Evolutionary conservation across 495 filamentous ascomycete species (phyloP).

Genomic region (Xylaria curta): DNA sequence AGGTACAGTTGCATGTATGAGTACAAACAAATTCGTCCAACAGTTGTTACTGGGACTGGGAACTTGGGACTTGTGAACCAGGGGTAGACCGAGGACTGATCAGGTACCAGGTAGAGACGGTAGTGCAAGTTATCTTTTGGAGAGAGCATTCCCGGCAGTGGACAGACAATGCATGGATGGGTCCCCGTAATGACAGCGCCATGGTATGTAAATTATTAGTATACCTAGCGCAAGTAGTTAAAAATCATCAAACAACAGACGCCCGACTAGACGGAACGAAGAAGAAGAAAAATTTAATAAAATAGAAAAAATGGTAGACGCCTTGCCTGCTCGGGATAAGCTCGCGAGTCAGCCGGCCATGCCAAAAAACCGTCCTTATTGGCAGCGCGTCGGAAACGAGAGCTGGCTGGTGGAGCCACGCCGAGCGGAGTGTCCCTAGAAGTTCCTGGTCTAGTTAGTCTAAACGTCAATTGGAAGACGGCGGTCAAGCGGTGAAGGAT

Average conservation of each 20-base stretch:
- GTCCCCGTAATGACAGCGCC: slow-evolving; percentile 17
- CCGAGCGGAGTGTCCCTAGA: slow-evolving; percentile 40
- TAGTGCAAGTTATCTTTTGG: slow-evolving; percentile 13
- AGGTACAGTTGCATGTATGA: slow-evolving; percentile 19
- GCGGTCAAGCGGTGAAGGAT: slow-evolving; percentile 43
- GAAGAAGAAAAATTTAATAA: background rate
- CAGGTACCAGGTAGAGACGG: slow-evolving; percentile 20
- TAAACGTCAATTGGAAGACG: slow-evolving; percentile 30
- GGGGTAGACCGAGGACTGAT: slow-evolving; percentile 10
- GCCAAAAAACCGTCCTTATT: slow-evolving; percentile 3
- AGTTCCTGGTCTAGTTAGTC: slow-evolving; percentile 20
- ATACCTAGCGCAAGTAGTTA: slow-evolving; percentile 1
- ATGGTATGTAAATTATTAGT: background rate
- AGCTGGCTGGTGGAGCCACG: slow-evolving; percentile 40
- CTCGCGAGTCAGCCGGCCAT: slow-evolving; percentile 25
- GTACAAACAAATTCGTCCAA: slow-evolving; percentile 11
- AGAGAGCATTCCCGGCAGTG: slow-evolving; percentile 16
- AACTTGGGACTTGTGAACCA: background rate
- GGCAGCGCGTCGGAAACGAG: slow-evolving; percentile 33
- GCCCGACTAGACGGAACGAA: slow-evolving; percentile 8
- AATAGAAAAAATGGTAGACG: background rate
- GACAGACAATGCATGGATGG: background rate
- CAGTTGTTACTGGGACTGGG: slow-evolving; percentile 21
- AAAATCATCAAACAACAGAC: slow-evolving; percentile 10
- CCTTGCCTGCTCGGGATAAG: slow-evolving; percentile 19